A percentile compares a stretch with the other conserved stretches of the same genome.
phyloP scores from a whole-genome alignment of 192 early-diverging fungal species.

The Coemansia sp. region DNA sequence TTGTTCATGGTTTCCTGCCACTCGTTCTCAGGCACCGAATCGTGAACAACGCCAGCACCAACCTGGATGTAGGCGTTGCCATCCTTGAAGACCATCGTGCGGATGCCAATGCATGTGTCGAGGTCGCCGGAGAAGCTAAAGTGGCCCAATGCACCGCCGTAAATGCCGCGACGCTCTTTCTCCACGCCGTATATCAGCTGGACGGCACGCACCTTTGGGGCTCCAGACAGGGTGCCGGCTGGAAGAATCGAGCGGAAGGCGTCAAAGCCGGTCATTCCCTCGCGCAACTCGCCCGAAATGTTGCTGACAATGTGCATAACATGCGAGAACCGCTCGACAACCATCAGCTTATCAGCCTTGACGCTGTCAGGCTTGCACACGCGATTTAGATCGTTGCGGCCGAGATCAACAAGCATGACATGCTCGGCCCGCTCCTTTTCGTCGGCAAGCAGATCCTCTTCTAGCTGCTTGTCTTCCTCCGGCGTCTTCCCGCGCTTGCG shows the following conservation, averaged over 20 bases:
- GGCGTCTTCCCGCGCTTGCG: conserved; percentile 82
- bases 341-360: conserved; percentile 95
- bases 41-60: conserved; percentile 95
- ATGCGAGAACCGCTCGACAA: conserved; percentile 93
- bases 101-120: conserved; percentile 98
- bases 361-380: conserved; percentile 92
- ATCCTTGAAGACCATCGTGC: conserved; percentile 98
- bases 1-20: conserved; percentile 98
- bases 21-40: conserved; percentile 88
- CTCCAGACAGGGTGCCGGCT: conserved; percentile 97
- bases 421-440: conserved; percentile 98
- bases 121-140: conserved; percentile 91
- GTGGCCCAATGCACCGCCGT: conserved; percentile 89
- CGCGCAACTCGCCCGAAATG: conserved; percentile 85
- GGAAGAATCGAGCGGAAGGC: conserved; percentile 98
- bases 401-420: conserved; percentile 99
- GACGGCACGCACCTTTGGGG: conserved; percentile 97
- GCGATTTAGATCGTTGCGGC: conserved; percentile 97
- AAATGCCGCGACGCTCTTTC: conserved; percentile 89
- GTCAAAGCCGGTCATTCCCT: conserved; percentile 89
- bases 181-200: conserved; percentile 92
- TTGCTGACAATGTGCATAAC: conserved; percentile 99
- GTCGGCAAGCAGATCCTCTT: conserved; percentile 84
- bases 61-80: conserved; percentile 93
- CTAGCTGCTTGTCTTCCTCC: conserved; percentile 89